A percentile compares a stretch with the other conserved stretches of the same genome.
phyloP scores from a whole-genome alignment of 164 flowering plant species.

The Stephania japonica region DNA sequence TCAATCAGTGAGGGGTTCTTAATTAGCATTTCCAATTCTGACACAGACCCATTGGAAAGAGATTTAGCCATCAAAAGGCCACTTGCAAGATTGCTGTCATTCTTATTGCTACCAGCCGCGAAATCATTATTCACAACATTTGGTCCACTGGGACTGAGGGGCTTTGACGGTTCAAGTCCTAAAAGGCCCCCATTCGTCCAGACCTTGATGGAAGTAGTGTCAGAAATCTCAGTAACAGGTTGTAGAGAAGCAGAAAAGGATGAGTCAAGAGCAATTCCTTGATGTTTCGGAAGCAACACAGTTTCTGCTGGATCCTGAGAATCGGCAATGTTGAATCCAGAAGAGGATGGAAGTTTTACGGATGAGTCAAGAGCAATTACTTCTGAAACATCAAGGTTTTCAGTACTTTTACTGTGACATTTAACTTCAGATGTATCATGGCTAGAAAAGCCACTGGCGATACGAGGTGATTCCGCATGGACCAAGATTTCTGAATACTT shows the following conservation, averaged over 20 bases:
- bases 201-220: constrained; percentile 30
- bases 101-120: constrained; percentile 15
- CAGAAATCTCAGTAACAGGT: constrained; percentile 24
- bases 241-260: constrained; percentile 20
- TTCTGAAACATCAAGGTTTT: constrained; percentile 16
- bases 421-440: constrained; percentile 14
- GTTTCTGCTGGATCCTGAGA: constrained; percentile 11
- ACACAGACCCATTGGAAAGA: constrained; percentile 10
- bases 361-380: constrained; percentile 23
- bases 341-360: constrained; percentile 16
- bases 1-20: constrained; percentile 9
- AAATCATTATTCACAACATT: constrained; percentile 21
- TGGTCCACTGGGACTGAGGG: constrained; percentile 46
- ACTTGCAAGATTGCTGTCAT: constrained; percentile 13
- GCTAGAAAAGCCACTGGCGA: constrained; percentile 14
- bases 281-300: too few relatives aligned
- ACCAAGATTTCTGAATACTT: constrained; percentile 17
- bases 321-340: constrained; percentile 20
- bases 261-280: too few relatives aligned
- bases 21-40: constrained; percentile 12
- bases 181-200: constrained; percentile 96
- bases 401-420: constrained; percentile 16
- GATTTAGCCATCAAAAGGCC: constrained; percentile 1
- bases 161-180: constrained; percentile 91
- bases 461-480: constrained; percentile 26